Base-by-base conservation (phyloP, 495 filamentous ascomycete species). In the Cetradonia linearis region DNA sequence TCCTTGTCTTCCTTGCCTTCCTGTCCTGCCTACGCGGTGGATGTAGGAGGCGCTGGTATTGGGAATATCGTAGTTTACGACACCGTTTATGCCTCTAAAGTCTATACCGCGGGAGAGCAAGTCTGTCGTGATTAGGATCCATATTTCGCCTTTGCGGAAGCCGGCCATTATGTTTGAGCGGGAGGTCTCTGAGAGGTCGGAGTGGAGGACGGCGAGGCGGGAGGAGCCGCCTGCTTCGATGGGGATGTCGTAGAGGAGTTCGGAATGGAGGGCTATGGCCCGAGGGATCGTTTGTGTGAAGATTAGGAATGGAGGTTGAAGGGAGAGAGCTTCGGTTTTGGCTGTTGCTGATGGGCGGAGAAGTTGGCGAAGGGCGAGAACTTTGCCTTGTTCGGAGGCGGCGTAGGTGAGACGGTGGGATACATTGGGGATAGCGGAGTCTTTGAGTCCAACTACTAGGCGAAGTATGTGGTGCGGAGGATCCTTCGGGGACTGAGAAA, bases 31-130 rank as follows among this genome's bases (percentile, higher is more conserved):
- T 2, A 91, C 88, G 27, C 93, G 88, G 73, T 98, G 93, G 25
- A 98, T 86, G 64, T 98, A 98, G 7, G 86, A 83, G 5, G 91
- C 89, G 7, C 86, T 84, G 0, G 88, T 91, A 40, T 83, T 89
- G 2, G 93, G 94, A 50, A 96, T 86, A 69, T 98, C 93, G 73
- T 96, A 98, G 72, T 97, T 98, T 30, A 97, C 84, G 1, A 98
- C 91, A 38, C 91, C 87, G 65, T 95, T 93, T 57, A 98, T 83
- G 30, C 94, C 78, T 16, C 84, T 81, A 72, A 97, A 96, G 72
- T 98, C 93, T 44, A 98, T 81, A 27, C 93, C 93, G 37, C 93
- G 84, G 13, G 89, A 85, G 1, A 97, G 79, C 33, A 97, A 78
- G 68, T 98, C 93, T 0, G 93, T 98, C 0, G 94, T 97, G 62